phyloP scores from a whole-genome alignment of 441 rosid genomes.

The Populus hybrid region DNA sequence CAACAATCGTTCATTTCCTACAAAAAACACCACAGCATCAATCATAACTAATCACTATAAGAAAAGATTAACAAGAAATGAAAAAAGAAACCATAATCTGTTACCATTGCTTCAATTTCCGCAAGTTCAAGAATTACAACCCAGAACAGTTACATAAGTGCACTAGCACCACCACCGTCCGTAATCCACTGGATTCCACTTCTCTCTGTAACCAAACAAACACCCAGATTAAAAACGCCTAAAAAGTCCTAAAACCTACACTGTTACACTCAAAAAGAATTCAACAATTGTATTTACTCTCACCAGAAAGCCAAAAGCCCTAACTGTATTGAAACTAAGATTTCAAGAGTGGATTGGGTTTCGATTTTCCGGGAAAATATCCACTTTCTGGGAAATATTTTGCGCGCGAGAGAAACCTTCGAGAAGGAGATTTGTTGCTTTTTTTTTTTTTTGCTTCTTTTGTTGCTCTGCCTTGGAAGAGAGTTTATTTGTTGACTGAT shows the following conservation, averaged over 20 bases:
- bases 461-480: too few species aligned
- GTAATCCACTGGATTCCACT: not conserved
- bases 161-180: slow-evolving; percentile 38
- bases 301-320: slow-evolving; percentile 2
- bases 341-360: not conserved
- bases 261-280: not conserved
- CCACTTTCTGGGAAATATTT: not conserved
- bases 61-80: not conserved
- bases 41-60: not conserved
- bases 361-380: not conserved
- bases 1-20: not conserved
- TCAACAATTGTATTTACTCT: not conserved
- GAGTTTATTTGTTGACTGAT: not conserved
- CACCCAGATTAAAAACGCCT: not conserved
- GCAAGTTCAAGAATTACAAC: slow-evolving; percentile 56
- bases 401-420: not conserved
- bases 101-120: slow-evolving; percentile 50
- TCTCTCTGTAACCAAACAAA: slow-evolving; percentile 2
- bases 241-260: not conserved
- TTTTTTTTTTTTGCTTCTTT: not conserved
- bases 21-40: not conserved
- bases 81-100: not conserved
- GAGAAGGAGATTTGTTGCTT: not conserved
- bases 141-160: slow-evolving; percentile 62
- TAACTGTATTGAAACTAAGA: not conserved